Base-by-base conservation (phyloP, 306 rosid species). In the Alnus glutinosa region DNA sequence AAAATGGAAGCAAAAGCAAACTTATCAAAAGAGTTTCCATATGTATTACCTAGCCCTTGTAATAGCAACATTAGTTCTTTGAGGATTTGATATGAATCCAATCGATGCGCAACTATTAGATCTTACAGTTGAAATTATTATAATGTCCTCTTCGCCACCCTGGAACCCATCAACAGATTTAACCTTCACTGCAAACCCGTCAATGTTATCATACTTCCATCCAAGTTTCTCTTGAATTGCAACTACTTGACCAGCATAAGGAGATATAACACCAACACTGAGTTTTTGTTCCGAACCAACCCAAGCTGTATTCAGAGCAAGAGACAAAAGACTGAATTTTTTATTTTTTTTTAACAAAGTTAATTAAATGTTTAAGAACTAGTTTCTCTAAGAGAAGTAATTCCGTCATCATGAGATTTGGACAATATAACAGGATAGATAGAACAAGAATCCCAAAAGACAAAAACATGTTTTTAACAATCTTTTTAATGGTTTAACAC, bases 241-340 rank as follows among this genome's bases (percentile, higher is more conserved):
- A 37, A 54, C 83, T 42, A 91, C 97, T 85, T 93, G 98, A 39
- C 93, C 94, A n/a, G 93, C 86, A 80, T 93, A 93, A n/a, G 98
- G 98, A 58, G 98, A 93, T 42, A 93, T 86, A 28, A 91, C 77
- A 66, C 98, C 98, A 28, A 93, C 34, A 57, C 86, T 77, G 13
- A 93, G 67, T 50, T 82, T 78, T 67, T 73, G 77, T 34, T 80
- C 61, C 23, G 85, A 84, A 47, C 37, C 87, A 18, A n/a, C 12
- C 94, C 94, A 90, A 12, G 54, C 97, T 93, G 86, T 49, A 58
- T 16, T 32, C 50, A 49, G 15, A 76, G 61, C 13, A 32, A 32
- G 32, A 2, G 18, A 15, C 55, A 71, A 48, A 49, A 71, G 23
- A 23, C 28, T 23, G 28, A 23, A n/a, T n/a, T n/a, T 23, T 23